Conservation (phyloP, 1,139 yeast species). For the Petasospora fabianii region DNA sequence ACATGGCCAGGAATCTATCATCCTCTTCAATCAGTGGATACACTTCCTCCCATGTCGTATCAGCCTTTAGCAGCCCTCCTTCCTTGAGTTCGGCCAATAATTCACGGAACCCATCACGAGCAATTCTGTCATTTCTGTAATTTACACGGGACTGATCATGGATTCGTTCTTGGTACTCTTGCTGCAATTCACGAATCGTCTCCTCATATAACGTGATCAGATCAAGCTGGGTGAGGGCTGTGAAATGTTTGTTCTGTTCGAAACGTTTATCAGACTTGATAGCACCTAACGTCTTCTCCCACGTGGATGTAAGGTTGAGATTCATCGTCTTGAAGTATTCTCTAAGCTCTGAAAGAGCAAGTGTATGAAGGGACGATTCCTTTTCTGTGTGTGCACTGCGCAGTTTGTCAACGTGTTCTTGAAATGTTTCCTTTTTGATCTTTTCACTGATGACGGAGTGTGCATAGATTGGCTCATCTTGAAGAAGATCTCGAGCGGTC, state of each 20-base stretch:
- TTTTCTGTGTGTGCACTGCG: slow-evolving; percentile 37
- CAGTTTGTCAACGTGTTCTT: slow-evolving; percentile 44
- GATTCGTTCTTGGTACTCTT: slow-evolving; percentile 37
- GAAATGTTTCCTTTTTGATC: slow-evolving; percentile 50
- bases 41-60: slow-evolving; percentile 58
- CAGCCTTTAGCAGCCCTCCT: slow-evolving; percentile 46
- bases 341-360: slow-evolving; percentile 51
- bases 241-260: slow-evolving; percentile 56
- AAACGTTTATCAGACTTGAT: slow-evolving; percentile 49
- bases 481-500: slow-evolving; percentile 46
- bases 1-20: slow-evolving; percentile 52
- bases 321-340: slow-evolving; percentile 38
- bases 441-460: slow-evolving; percentile 59
- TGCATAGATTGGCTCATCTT: slow-evolving; percentile 64
- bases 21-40: slow-evolving; percentile 52
- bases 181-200: slow-evolving; percentile 41
- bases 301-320: slow-evolving; percentile 23
- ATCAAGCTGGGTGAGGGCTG: slow-evolving; percentile 52
- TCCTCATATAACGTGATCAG: slow-evolving; percentile 51
- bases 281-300: slow-evolving; percentile 36
- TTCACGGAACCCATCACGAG: slow-evolving; percentile 55
- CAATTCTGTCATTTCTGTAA: slow-evolving; percentile 56
- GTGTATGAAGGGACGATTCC: slow-evolving; percentile 34
- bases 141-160: slow-evolving; percentile 38
- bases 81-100: slow-evolving; percentile 39